A percentile compares a stretch with the other conserved stretches of the same genome.
Conservation (phyloP, 1,284 basidiomycete species). For the Rhodotorula sp. region DNA sequence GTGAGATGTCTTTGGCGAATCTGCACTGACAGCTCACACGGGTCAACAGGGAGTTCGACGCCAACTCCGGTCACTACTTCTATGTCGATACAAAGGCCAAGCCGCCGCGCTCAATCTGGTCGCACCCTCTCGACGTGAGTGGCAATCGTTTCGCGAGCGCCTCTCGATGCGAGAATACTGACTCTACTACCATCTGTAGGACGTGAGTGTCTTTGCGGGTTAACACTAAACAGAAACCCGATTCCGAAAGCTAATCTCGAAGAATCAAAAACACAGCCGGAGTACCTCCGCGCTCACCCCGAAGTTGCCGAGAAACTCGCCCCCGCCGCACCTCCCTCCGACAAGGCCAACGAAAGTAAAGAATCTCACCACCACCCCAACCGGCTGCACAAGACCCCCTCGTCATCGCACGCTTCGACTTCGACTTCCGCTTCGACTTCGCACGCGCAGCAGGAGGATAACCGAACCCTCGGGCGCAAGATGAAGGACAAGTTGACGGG, state of each 20-base stretch:
- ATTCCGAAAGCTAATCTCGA: neutral
- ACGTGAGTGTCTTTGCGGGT: neutral
- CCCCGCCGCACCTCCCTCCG: conserved; percentile 2
- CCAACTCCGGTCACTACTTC: conserved; percentile 26
- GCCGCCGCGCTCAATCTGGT: conserved; percentile 49
- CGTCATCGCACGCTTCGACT: neutral
- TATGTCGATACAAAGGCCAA: conserved; percentile 43
- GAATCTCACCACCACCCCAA: neutral
- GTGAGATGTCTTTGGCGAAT: too few relatives aligned
- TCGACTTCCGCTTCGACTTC: neutral
- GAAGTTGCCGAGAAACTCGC: conserved; percentile 11
- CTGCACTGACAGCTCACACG: neutral
- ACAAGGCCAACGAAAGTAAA: neutral
- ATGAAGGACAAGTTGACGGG: conserved; percentile 48
- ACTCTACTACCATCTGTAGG: neutral
- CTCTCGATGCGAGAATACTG: neutral
- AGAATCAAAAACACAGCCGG: neutral
- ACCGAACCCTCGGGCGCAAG: conserved; percentile 42
- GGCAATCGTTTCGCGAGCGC: neutral
- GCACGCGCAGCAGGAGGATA: conserved; percentile 17
- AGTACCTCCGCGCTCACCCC: conserved; percentile 20
- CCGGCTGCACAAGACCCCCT: neutral
- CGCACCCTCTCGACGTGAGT: conserved; percentile 45
- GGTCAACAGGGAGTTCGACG: conserved; percentile 17
- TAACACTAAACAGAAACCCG: neutral